phyloP scores from a whole-genome alignment of 306 rosid species.

The Lathyrus oleraceus region DNA sequence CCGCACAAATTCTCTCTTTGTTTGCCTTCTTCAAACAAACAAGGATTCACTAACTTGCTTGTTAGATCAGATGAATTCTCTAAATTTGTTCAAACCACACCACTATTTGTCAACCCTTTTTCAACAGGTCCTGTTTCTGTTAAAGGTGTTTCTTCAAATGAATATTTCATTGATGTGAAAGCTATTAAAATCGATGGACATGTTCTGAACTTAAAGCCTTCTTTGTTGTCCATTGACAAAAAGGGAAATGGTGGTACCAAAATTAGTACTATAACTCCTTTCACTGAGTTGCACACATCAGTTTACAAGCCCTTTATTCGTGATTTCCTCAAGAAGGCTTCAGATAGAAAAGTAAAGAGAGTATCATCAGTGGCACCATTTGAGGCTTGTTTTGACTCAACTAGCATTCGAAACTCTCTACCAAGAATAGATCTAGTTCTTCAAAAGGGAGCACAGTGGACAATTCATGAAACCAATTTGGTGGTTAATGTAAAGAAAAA shows the following conservation, averaged over 20 bases:
- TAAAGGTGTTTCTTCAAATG: conserved; percentile 28
- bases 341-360: conserved; percentile 35
- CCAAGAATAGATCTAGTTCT: conserved; percentile 46
- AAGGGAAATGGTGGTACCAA: conserved; percentile 45
- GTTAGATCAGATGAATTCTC: conserved; percentile 19
- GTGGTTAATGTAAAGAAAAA: conserved; percentile 40
- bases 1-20: conserved; percentile 7
- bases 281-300: conserved; percentile 29
- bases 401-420: conserved; percentile 7
- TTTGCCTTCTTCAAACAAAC: conserved; percentile 17
- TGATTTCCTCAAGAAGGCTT: conserved; percentile 38
- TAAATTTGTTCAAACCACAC: conserved; percentile 20
- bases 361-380: conserved; percentile 42
- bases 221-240: conserved; percentile 28
- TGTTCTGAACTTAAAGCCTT: conserved; percentile 38
- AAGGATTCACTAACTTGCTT: conserved; percentile 24
- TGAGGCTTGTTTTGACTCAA: conserved; percentile 44
- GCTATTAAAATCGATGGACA: conserved; percentile 39
- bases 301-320: conserved; percentile 38
- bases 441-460: conserved; percentile 36
- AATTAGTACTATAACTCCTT: conserved; percentile 37
- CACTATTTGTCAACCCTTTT: conserved; percentile 19
- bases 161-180: conserved; percentile 43
- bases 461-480: conserved; percentile 35
- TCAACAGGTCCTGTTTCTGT: background rate